Evolutionary conservation across 2,329 filamentous ascomycete species (phyloP).

Genomic region (Davidsoniella australis): DNA sequence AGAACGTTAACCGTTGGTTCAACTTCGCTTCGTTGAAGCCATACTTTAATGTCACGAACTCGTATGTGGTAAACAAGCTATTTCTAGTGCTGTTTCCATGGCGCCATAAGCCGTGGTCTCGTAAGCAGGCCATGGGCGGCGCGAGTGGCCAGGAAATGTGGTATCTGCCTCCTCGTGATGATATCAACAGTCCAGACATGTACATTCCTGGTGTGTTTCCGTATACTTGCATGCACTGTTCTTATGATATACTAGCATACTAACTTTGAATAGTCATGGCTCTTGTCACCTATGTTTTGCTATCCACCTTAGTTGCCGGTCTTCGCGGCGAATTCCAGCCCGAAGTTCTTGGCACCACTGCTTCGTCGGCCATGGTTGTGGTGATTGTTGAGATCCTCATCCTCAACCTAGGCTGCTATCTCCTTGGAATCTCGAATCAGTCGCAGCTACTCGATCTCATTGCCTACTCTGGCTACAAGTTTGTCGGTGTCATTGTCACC

Average conservation of each 20-base stretch:
- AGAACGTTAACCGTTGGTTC: constrained; percentile 73
- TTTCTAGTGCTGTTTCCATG: constrained; percentile 90
- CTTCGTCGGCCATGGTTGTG: constrained; percentile 66
- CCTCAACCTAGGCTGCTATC: constrained; percentile 81
- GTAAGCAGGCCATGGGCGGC: constrained; percentile 56
- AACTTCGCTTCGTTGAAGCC: constrained; percentile 89
- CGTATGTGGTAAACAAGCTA: constrained; percentile 86
- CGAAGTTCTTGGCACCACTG: constrained; percentile 78
- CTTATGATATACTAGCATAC: background rate
- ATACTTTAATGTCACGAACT: constrained; percentile 98
- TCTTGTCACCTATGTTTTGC: constrained; percentile 87
- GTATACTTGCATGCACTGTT: background rate
- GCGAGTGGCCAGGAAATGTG: constrained; percentile 53
- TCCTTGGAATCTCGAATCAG: constrained; percentile 84
- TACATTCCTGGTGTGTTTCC: constrained; percentile 57
- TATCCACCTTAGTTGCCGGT: constrained; percentile 80
- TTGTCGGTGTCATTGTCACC: constrained; percentile 88
- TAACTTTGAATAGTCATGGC: constrained; percentile 55
- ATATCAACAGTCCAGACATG: constrained; percentile 97
- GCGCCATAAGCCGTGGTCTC: constrained; percentile 94
- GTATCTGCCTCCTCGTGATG: constrained; percentile 84
- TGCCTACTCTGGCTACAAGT: constrained; percentile 96
- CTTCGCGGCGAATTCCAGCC: constrained; percentile 85
- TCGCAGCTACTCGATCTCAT: constrained; percentile 86
- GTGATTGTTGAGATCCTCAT: constrained; percentile 79